Percentiles rank a stretch among this genome's conserved stretches.
Conservation (phyloP, 768 basidiomycete species). For the Xanthoconium stramineum region DNA sequence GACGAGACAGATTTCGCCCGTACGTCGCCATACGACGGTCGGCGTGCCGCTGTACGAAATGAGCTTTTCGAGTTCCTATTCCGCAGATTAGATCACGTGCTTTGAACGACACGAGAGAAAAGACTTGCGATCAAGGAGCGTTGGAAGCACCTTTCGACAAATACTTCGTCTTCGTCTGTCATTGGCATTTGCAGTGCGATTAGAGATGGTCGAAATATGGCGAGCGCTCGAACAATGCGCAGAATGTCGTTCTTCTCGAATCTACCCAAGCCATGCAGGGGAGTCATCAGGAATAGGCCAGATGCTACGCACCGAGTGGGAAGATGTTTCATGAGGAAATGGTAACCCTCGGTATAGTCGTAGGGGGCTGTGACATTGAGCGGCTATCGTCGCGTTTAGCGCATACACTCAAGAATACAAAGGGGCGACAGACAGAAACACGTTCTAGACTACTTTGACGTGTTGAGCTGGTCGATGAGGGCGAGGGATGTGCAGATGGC, state of each 20-base stretch:
- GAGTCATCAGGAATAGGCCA: slow-evolving; percentile 31
- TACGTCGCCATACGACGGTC: slow-evolving; percentile 96
- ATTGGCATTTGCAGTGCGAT: slow-evolving; percentile 98
- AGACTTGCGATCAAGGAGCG: slow-evolving; percentile 76
- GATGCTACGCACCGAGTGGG: slow-evolving; percentile 67
- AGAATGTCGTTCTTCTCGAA: slow-evolving; percentile 97
- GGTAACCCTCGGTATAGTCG: slow-evolving; percentile 96
- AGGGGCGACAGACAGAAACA: slow-evolving; percentile 24
- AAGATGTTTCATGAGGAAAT: slow-evolving; percentile 93
- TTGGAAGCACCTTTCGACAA: slow-evolving; percentile 95
- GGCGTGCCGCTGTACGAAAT: slow-evolving; percentile 97
- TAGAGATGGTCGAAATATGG: slow-evolving; percentile 93
- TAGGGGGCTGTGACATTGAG: slow-evolving; percentile 70
- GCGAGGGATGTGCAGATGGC: slow-evolving; percentile 36
- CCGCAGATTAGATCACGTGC: slow-evolving; percentile 1
- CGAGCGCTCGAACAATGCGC: slow-evolving; percentile 90
- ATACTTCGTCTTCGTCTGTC: slow-evolving; percentile 93
- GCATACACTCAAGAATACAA: slow-evolving; percentile 29
- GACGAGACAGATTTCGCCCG: slow-evolving; percentile 96
- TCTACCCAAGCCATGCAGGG: slow-evolving; percentile 42
- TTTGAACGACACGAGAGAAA: background rate
- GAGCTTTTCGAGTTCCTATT: slow-evolving; percentile 91
- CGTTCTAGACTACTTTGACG: slow-evolving; percentile 37
- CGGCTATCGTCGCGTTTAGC: slow-evolving; percentile 59
- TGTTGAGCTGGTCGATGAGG: slow-evolving; percentile 42